phyloP scores from a whole-genome alignment of 2,329 filamentous ascomycete species.

The Verticillium zaregamsianum region DNA sequence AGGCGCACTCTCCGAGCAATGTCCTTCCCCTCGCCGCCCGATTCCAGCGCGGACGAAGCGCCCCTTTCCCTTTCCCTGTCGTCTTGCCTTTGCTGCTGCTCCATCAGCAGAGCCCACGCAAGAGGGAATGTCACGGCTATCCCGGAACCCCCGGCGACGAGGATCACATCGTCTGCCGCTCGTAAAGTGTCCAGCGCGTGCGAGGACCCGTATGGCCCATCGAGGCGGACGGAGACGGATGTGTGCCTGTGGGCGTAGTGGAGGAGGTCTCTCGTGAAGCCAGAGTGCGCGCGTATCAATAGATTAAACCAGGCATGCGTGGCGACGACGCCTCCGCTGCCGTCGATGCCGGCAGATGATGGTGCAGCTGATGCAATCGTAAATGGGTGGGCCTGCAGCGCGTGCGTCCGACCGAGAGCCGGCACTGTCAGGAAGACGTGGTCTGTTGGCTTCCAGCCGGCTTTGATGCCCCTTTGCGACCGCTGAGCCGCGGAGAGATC shows the following conservation, averaged over 20 bases:
- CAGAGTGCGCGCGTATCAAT: conserved; percentile 54
- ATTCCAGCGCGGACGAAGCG: conserved; percentile 5
- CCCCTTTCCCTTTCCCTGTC: not conserved
- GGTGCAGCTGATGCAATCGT: conserved; percentile 61
- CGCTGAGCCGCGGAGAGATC: conserved; percentile 15
- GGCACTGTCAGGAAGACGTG: conserved; percentile 62
- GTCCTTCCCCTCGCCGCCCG: not conserved
- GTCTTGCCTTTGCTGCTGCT: conserved; percentile 2
- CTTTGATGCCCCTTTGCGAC: conserved; percentile 25
- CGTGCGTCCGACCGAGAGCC: conserved; percentile 44
- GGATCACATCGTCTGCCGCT: conserved; percentile 41
- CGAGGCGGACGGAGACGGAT: conserved; percentile 46
- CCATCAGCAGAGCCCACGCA: conserved; percentile 43
- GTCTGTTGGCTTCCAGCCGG: conserved; percentile 58
- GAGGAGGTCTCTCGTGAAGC: conserved; percentile 56
- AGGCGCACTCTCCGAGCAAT: conserved; percentile 39
- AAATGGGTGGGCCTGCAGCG: conserved; percentile 61
- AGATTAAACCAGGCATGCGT: conserved; percentile 49
- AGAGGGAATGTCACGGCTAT: conserved; percentile 62
- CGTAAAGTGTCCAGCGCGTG: conserved; percentile 51
- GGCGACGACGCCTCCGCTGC: conserved; percentile 12
- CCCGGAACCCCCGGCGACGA: conserved; percentile 61
- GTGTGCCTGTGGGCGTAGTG: conserved; percentile 40
- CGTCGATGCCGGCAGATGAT: not conserved
- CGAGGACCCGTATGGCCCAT: conserved; percentile 60